Evolutionary conservation across 208 protist species (phyloP), one percentile per base, ranked within the genome.

Genomic region (Trypanosoma lewisi): DNA sequence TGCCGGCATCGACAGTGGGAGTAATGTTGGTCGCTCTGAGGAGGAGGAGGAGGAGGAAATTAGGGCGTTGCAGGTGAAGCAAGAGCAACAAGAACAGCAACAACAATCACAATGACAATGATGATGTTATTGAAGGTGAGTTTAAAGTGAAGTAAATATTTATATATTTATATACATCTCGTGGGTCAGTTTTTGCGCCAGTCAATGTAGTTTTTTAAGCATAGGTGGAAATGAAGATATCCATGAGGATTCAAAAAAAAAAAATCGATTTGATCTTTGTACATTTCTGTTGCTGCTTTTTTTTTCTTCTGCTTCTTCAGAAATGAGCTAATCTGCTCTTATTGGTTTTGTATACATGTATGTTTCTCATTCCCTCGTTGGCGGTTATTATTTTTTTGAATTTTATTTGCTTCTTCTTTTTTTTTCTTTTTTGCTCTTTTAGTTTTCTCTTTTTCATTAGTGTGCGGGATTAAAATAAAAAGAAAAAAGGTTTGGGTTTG

Each of bases 351-450:
- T n/a, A n/a, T n/a, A n/a, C n/a, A n/a, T n/a, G n/a, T n/a, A n/a
- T n/a, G n/a, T n/a, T n/a, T n/a, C n/a, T n/a, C n/a, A n/a, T n/a
- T n/a, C n/a, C n/a, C n/a, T n/a, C n/a, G n/a, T n/a, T n/a, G n/a
- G n/a, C n/a, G n/a, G n/a, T n/a, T n/a, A n/a, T n/a, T n/a, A n/a
- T n/a, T 37, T 16, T 27, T 34, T 51, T 39, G 27, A 4, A 14
- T 54, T 59, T 42, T 4, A 16, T 36, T 67, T 67, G 2, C 12
- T 52, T 52, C 30, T 52, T 52, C 30, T 30, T 52, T 28, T 28
- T 52, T 52, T 9, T 8, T 55, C 62, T 63, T 60, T 59, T 67
- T 49, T 57, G 21, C 54, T 58, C 51, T 48, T 41, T 48, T 45
- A 8, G 17, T 28, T 56, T 31, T 12, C 7, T 66, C 16, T 44